Conservation (phyloP, 768 basidiomycete genomes). For the Boletus subparvulus region DNA sequence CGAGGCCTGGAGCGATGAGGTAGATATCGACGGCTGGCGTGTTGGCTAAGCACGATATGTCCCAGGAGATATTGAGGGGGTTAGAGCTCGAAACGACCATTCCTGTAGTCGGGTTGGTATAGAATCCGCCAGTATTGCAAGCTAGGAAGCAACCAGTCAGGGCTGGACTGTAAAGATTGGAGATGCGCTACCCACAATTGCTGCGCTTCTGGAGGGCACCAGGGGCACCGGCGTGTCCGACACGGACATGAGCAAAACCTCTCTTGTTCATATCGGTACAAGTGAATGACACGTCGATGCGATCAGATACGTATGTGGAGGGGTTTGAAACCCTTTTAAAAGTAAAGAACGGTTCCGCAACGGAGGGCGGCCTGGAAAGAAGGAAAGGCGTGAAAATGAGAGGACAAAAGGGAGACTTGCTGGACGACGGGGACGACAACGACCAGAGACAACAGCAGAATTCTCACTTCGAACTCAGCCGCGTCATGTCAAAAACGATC, state of each 20-base stretch:
- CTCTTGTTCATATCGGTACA: constrained; percentile 27
- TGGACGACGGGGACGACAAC: constrained; percentile 8
- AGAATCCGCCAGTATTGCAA: constrained; percentile 62
- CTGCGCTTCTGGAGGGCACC: constrained; percentile 27
- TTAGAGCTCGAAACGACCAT: constrained; percentile 45
- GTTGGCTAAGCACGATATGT: constrained; percentile 51
- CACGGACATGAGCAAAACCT: constrained; percentile 27
- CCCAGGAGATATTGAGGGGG: constrained; percentile 63
- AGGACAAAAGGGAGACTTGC: constrained; percentile 2
- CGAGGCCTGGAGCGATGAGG: constrained; percentile 52
- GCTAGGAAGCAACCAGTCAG: constrained; percentile 28
- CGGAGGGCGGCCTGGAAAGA: constrained; percentile 20
- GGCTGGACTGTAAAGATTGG: background rate
- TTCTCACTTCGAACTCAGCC: constrained; percentile 29
- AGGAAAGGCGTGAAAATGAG: constrained; percentile 21
- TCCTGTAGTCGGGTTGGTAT: constrained; percentile 52
- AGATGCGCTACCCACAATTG: constrained; percentile 14
- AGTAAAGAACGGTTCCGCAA: constrained; percentile 31
- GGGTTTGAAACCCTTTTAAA: constrained; percentile 8
- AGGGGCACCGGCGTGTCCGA: constrained; percentile 24
- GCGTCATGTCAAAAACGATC: background rate
- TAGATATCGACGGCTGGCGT: constrained; percentile 62
- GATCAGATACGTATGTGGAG: background rate
- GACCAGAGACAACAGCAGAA: constrained; percentile 2
- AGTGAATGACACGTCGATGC: constrained; percentile 2